phyloP scores from a whole-genome alignment of 1,284 basidiomycete genomes.

The Lentinula novae-zelandiae region DNA sequence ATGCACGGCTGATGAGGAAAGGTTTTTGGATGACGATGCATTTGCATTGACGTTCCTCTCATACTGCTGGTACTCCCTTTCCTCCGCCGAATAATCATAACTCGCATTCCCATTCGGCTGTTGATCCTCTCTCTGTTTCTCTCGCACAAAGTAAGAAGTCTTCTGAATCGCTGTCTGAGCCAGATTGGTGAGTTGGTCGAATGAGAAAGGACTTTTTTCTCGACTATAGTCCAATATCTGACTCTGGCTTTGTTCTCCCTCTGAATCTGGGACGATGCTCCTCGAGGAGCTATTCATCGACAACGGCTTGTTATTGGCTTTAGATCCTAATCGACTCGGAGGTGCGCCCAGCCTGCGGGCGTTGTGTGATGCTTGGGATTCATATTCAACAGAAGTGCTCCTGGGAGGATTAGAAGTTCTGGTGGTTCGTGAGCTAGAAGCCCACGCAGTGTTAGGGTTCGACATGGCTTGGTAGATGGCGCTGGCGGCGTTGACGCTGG shows the following conservation, averaged over 20 bases:
- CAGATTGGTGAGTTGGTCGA: constrained; percentile 45
- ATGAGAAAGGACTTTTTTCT: constrained; percentile 58
- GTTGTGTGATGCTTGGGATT: constrained; percentile 53
- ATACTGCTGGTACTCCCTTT: constrained; percentile 48
- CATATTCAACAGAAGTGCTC: constrained; percentile 76
- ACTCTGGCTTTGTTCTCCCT: constrained; percentile 34
- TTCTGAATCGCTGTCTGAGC: constrained; percentile 47
- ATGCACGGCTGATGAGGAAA: constrained; percentile 25
- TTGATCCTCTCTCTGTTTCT: constrained; percentile 49
- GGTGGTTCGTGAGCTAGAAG: constrained; percentile 45
- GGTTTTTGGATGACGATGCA: constrained; percentile 16
- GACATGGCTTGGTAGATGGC: constrained; percentile 69
- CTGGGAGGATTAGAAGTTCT: constrained; percentile 46
- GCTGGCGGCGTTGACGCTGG: constrained; percentile 79
- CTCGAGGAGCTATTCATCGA: constrained; percentile 48
- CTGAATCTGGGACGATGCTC: constrained; percentile 54
- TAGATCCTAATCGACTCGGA: constrained; percentile 34
- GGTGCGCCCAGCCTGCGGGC: constrained; percentile 55
- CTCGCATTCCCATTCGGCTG: constrained; percentile 46
- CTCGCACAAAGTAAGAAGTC: constrained; percentile 57
- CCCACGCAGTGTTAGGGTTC: constrained; percentile 62
- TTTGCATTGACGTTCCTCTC: constrained; percentile 23
- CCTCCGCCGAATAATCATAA: constrained; percentile 77
- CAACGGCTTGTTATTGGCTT: constrained; percentile 34
- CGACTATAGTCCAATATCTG: constrained; percentile 30